A percentile compares a stretch with the other conserved stretches of the same genome.
Conservation (phyloP, 441 rosid species). For the Biscutella laevigata region DNA sequence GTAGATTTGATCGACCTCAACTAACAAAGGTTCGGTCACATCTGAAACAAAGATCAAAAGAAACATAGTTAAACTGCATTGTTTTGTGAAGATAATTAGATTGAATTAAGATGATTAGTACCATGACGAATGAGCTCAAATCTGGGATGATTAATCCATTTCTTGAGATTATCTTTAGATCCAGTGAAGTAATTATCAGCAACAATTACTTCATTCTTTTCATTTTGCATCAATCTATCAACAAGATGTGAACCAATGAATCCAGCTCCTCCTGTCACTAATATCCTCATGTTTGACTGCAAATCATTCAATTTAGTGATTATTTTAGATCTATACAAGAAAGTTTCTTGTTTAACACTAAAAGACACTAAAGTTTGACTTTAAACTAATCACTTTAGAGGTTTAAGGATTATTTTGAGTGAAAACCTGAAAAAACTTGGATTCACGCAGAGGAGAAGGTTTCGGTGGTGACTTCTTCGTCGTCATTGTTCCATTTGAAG, state of each 20-base stretch:
- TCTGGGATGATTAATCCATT: conserved; percentile 97
- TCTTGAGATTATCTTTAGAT: conserved; percentile 78
- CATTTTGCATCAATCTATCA: conserved; percentile 92
- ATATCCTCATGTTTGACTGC: conserved; percentile 92
- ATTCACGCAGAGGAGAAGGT: conserved; percentile 86
- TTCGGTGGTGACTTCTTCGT: conserved; percentile 61
- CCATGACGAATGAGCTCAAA: conserved; percentile 98
- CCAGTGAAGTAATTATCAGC: conserved; percentile 93
- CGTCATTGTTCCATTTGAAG: conserved; percentile 42
- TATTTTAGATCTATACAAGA: not conserved
- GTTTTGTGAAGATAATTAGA: not conserved
- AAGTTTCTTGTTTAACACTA: not conserved
- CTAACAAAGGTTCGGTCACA: conserved; percentile 73
- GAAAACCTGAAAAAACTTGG: conserved; percentile 85
- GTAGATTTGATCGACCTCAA: conserved; percentile 95
- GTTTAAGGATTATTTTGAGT: not conserved
- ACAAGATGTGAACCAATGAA: conserved; percentile 93
- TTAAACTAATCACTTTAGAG: not conserved
- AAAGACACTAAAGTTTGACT: not conserved
- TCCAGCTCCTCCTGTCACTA: conserved; percentile 97
- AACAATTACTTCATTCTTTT: conserved; percentile 89
- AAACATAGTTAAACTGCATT: not conserved
- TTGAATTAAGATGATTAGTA: conserved; percentile 18
- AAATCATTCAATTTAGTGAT: not conserved
- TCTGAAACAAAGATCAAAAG: conserved; percentile 31